Evolutionary conservation across 2,329 filamentous ascomycete genomes (phyloP).

Genomic region (Paecilomyces niveus): DNA sequence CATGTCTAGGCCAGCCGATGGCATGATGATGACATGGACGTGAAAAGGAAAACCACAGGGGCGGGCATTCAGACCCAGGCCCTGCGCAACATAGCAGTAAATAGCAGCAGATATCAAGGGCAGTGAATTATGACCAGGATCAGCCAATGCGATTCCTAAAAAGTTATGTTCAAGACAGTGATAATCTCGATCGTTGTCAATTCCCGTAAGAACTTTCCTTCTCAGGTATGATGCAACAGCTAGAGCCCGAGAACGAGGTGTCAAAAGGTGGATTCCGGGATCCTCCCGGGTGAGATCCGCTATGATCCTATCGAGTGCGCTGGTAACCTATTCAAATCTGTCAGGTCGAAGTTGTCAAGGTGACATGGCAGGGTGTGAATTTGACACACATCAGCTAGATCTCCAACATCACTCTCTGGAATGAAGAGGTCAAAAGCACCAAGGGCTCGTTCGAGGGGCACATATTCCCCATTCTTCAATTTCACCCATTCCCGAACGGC

Average conservation of each 20-base stretch:
- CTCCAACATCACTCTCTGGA: constrained; percentile 62
- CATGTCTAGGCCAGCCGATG: constrained; percentile 53
- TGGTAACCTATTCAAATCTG: constrained; percentile 47
- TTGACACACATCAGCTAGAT: constrained; percentile 60
- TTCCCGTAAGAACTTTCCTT: constrained; percentile 60
- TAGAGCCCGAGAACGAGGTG: constrained; percentile 61
- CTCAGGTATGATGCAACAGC: constrained; percentile 64
- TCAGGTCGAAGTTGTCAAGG: not conserved
- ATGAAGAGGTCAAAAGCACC: constrained; percentile 88
- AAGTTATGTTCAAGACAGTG: constrained; percentile 80
- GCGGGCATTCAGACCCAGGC: constrained; percentile 66
- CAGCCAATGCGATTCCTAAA: constrained; percentile 71
- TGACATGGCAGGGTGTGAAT: not conserved
- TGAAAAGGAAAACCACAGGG: constrained; percentile 80
- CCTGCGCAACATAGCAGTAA: constrained; percentile 70
- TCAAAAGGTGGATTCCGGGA: constrained; percentile 48
- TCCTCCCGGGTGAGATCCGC: constrained; percentile 47
- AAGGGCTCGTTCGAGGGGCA: constrained; percentile 65
- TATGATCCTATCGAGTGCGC: constrained; percentile 60
- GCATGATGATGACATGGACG: constrained; percentile 70
- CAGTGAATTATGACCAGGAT: constrained; percentile 67
- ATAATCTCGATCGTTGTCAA: constrained; percentile 62
- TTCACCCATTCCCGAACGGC: constrained; percentile 72
- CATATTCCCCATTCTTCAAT: constrained; percentile 43
- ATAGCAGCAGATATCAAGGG: constrained; percentile 83